Evolutionary conservation across 202 grass and related monocot species (phyloP).

Genomic region (Eragrostis tef): DNA sequence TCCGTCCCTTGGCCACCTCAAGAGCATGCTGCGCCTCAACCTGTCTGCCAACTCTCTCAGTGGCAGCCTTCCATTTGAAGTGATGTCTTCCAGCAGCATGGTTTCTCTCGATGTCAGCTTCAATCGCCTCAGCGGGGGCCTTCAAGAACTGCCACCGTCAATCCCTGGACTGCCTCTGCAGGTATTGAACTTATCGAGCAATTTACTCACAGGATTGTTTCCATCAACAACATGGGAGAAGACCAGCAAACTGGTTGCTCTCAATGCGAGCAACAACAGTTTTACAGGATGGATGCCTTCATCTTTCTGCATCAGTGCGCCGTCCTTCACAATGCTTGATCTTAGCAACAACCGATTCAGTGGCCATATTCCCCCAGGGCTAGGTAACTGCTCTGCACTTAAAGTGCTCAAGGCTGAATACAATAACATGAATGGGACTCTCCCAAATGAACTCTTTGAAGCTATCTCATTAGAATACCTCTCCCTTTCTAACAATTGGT

Average conservation of each 20-base stretch:
- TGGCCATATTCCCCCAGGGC: conserved; percentile 4
- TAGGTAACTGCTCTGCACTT: conserved; percentile 48
- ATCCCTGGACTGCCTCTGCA: conserved; percentile 7
- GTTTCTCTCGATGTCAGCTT: conserved; percentile 53
- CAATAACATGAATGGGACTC: conserved; percentile 46
- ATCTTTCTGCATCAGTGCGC: conserved; percentile 30
- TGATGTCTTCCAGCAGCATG: conserved; percentile 46
- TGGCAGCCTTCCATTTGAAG: conserved; percentile 36
- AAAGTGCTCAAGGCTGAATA: conserved; percentile 35
- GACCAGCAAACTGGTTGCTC: conserved; percentile 12
- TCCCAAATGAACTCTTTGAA: conserved; percentile 51
- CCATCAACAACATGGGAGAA: conserved; percentile 43
- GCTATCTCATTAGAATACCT: conserved; percentile 46
- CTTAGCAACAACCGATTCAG: conserved; percentile 53
- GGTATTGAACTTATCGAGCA: conserved; percentile 59
- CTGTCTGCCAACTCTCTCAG: conserved; percentile 42
- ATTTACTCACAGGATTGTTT: conserved; percentile 47
- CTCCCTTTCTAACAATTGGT: conserved; percentile 42
- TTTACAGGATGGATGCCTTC: conserved; percentile 43
- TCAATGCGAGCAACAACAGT: conserved; percentile 54
- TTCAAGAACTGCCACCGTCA: conserved; percentile 33
- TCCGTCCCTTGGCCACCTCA: conserved; percentile 41
- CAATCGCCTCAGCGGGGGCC: conserved; percentile 26
- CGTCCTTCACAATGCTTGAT: conserved; percentile 36
- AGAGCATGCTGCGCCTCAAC: conserved; percentile 42